Evolutionary conservation across 2,329 filamentous ascomycete species (phyloP).

Genomic region (Fusarium floridanum): DNA sequence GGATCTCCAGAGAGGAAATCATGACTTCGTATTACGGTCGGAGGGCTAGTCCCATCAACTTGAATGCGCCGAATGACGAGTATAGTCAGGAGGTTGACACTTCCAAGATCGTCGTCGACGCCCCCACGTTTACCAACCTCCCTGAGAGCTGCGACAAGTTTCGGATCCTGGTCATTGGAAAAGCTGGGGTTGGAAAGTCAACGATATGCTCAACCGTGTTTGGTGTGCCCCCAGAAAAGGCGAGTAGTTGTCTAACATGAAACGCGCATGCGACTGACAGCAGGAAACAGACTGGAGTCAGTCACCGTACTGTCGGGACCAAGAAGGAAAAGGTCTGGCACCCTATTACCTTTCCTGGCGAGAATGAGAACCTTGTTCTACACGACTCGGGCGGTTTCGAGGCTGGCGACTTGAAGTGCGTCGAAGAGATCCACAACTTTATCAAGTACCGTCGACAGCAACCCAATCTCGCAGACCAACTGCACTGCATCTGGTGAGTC

Average conservation of each 20-base stretch:
- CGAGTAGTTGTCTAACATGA: not conserved
- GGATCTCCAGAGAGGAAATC: not conserved
- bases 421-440: not conserved
- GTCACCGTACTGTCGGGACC: not conserved
- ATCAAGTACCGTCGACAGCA: not conserved
- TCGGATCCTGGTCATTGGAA: not conserved
- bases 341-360: not conserved
- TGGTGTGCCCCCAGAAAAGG: not conserved
- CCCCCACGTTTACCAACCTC: not conserved
- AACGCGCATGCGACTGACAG: not conserved
- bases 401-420: not conserved
- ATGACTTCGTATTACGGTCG: not conserved
- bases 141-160: not conserved
- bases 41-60: not conserved
- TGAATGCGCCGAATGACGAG: not conserved
- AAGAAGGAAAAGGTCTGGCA: not conserved
- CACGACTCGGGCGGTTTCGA: not conserved
- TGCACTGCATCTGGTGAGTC: not conserved
- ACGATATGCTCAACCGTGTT: not conserved
- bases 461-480: not conserved
- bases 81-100: not conserved
- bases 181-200: not conserved
- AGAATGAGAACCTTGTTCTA: not conserved
- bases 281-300: not conserved
- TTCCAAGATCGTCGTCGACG: not conserved